phyloP scores from a whole-genome alignment of 352 stramenopile species.

The Phytophthora quininea region DNA sequence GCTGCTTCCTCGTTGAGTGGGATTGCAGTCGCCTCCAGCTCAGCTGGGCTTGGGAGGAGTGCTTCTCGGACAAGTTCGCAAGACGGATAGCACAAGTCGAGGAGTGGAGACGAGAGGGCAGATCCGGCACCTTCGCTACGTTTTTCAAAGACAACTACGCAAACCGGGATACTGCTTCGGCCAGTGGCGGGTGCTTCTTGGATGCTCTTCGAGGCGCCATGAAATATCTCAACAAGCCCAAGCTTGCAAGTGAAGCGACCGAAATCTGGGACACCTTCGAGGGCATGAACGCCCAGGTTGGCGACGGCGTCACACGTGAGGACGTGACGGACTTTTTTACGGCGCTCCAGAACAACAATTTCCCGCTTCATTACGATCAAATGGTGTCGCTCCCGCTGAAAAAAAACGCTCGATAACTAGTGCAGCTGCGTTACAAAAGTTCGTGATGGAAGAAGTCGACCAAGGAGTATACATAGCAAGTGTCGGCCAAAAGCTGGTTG shows the following conservation, averaged over 20 bases:
- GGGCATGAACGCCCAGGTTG: not conserved
- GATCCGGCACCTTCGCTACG: not conserved
- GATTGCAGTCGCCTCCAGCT: not conserved
- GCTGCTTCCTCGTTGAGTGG: slow-evolving; percentile 14
- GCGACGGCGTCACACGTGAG: not conserved
- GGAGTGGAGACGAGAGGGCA: not conserved
- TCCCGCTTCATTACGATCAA: slow-evolving; percentile 3
- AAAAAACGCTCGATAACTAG: no score
- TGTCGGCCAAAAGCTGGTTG: not conserved
- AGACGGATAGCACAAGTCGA: not conserved
- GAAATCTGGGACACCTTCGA: slow-evolving; percentile 17
- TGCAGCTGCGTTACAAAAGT: not conserved
- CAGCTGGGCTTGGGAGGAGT: slow-evolving; percentile 15
- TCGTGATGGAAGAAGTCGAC: not conserved
- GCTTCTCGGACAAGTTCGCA: not conserved
- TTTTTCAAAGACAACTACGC: not conserved
- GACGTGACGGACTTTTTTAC: slow-evolving; percentile 15
- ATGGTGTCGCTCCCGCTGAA: not conserved
- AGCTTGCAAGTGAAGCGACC: not conserved
- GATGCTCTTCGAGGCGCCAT: not conserved
- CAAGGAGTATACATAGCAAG: slow-evolving; percentile 6
- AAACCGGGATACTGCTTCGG: not conserved
- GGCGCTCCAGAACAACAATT: slow-evolving; percentile 1
- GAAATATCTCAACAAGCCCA: not conserved
- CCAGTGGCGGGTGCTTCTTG: slow-evolving; percentile 7